Base-by-base conservation (phyloP, 805 yeast genomes). In the Yarrowia divulgata region DNA sequence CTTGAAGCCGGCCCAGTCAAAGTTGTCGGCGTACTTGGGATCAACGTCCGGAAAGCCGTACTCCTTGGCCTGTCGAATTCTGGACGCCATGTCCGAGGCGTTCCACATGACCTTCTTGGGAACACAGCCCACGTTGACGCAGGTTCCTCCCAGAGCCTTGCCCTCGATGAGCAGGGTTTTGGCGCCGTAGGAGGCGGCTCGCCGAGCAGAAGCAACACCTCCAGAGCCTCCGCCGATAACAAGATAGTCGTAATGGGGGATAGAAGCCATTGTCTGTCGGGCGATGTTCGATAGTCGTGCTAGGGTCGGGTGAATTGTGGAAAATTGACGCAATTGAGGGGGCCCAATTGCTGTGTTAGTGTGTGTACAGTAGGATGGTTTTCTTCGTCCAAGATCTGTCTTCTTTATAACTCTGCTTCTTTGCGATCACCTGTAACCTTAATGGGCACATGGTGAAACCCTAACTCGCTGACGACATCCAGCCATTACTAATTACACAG, bases 151-250 rank as follows among this genome's bases (percentile, higher is more conserved):
- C 80, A 95, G 85, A 42, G 77, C 88, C 67, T 87, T 86, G 49
- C 91, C 87, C 79, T 95, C 99, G 68, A 95, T 84, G 23, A 95
- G 76, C 67, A 93, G 82, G 1, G 95, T 89, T 73, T 92, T 91
- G 34, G 96, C 97, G 34, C 99, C 99, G 74, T 93, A 87, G 40
- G 76, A 72, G 45, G 98, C 97, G 13, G 99, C 98, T 75, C 98
- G 87, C 79, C 99, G 88, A 16, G 98, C 96, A 23, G 96, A 88
- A n/a, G 99, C 97, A 55, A 95, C 98, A 73, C 99, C 99, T 58
- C 98, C 99, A 45, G 97, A 92, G 14, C 99, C 99, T 70, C 99
- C 99, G 67, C 99, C 99, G 73, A 95, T 95, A 70, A 95, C 99
- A 66, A 95, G 82, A 78, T 91, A 94, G 76, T 95, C 93, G 83